These are phyloP conservation scores for Cyberlindnera galapagoensis DNA, from an alignment of 805 yeast species.

Conservation along the genomic window DNA sequence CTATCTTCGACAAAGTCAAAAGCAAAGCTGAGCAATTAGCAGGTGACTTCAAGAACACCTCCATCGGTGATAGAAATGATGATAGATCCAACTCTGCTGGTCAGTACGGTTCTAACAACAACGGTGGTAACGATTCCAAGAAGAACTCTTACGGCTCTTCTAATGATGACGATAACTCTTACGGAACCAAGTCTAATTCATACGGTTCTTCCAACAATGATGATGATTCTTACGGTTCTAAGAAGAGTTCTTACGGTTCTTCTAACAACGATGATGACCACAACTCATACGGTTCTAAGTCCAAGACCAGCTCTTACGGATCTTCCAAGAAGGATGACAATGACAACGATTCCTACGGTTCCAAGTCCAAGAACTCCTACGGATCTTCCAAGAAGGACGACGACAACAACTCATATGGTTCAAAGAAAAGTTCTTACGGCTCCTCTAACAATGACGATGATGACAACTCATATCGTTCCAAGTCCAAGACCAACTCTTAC, in stretches of 20 bases:
- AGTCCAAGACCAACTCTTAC: too few relatives aligned
- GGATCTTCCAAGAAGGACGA: not conserved
- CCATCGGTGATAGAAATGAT: not conserved
- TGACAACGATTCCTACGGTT: not conserved
- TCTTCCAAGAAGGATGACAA: not conserved
- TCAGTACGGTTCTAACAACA: not conserved
- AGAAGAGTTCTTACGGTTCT: too few relatives aligned
- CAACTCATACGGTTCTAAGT: constrained; percentile 1
- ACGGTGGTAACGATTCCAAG: not conserved
- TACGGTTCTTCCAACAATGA: not conserved
- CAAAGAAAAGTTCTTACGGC: too few relatives aligned
- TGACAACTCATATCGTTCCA: not conserved
- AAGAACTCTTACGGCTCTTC: not conserved
- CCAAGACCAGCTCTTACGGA: too few relatives aligned
- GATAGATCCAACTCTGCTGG: not conserved
- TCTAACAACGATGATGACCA: not conserved
- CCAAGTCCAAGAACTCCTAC: too few relatives aligned
- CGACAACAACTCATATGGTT: too few relatives aligned
- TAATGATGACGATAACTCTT: too few relatives aligned
- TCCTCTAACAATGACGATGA: not conserved
- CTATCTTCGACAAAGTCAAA: constrained; percentile 3
- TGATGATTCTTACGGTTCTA: not conserved
- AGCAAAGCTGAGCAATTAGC: not conserved
- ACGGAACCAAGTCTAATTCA: too few relatives aligned
- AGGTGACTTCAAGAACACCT: not conserved